Percentiles rank a stretch among this genome's conserved stretches.
Evolutionary conservation across 2,329 filamentous ascomycete genomes (phyloP).

Genomic region (Pyrenochaeta sp.): DNA sequence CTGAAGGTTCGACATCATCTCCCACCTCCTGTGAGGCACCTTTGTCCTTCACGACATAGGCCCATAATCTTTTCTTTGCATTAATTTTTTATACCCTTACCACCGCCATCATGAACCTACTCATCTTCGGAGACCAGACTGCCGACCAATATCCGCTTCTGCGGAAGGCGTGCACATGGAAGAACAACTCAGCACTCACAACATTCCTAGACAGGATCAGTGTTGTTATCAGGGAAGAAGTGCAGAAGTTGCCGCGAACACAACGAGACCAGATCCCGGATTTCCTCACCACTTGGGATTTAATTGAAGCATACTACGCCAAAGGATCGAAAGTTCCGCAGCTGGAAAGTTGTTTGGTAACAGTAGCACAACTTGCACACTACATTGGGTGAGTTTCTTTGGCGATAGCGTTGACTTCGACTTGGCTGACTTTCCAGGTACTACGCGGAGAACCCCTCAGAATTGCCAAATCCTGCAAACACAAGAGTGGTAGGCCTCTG

Average conservation of each 20-base stretch:
- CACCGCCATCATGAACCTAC: slow-evolving; percentile 54
- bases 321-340: slow-evolving; percentile 67
- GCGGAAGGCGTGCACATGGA: slow-evolving; percentile 57
- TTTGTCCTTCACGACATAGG: slow-evolving; percentile 12
- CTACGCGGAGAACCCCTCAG: slow-evolving; percentile 63
- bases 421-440: slow-evolving; percentile 49
- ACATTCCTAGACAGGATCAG: slow-evolving; percentile 69
- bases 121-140: slow-evolving; percentile 77
- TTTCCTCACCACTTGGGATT: slow-evolving; percentile 69
- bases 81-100: slow-evolving; percentile 34
- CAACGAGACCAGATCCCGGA: slow-evolving; percentile 68
- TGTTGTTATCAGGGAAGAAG: slow-evolving; percentile 67
- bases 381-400: slow-evolving; percentile 69
- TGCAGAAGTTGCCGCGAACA: slow-evolving; percentile 64
- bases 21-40: slow-evolving; percentile 6
- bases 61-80: slow-evolving; percentile 12
- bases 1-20: slow-evolving; percentile 10
- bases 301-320: slow-evolving; percentile 70
- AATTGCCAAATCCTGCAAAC: slow-evolving; percentile 59
- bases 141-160: slow-evolving; percentile 72
- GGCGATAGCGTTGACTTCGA: not conserved
- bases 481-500: slow-evolving; percentile 70
- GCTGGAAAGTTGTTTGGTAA: slow-evolving; percentile 71
- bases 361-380: slow-evolving; percentile 71
- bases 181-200: slow-evolving; percentile 65